Evolutionary conservation across 2,329 filamentous ascomycete species (phyloP), one percentile per base, ranked within the genome.

Genomic region (Rhinocladiella mackenziei): DNA sequence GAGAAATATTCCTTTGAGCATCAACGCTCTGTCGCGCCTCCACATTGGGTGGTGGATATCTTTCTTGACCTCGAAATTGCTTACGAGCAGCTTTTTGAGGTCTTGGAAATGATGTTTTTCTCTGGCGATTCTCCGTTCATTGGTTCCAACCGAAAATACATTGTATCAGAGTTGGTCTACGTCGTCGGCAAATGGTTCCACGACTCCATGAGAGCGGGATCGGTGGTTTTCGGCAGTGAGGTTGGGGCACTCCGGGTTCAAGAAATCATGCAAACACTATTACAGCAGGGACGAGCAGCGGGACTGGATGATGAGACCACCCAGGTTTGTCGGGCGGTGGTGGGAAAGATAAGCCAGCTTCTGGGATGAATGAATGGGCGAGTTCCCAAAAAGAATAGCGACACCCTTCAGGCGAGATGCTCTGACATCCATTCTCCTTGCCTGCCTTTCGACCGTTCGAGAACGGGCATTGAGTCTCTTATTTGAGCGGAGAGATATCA

Each of bases 51-150:
- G 2, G 69, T 83, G 13, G 80, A 86, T 58, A 68, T 83, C 2
- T 80, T 86, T 59, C 63, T 85, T 19, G 74, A 78, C 39, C 71
- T 85, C 1, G 73, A 76, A 2, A 75, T 84, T 13, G 68, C 79
- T 0, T 74, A 75, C 48, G 82, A 86, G 57, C 69, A 71, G 5
- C 64, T 86, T 7, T 73, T 84, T 55, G 69, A 74, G 1, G 75
- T 80, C 2, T 66, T 86, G 7, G 82, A 86, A 59, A 67, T 69
- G 19, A 76, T 85, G 64, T 85, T 80, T 66, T 84, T 83, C 62
- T 76, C 76, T 26, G 78, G 83, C 51, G 77, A 83, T 56, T 68
- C 74, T 4, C 82, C 83, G 0, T 86, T 85, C 62, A 66, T 73
- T 25, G 78, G 77, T 3, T 62, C 68, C 3, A 76, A 78, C 43